phyloP scores from a whole-genome alignment of 768 basidiomycete species.

The Dioszegia hungarica region DNA sequence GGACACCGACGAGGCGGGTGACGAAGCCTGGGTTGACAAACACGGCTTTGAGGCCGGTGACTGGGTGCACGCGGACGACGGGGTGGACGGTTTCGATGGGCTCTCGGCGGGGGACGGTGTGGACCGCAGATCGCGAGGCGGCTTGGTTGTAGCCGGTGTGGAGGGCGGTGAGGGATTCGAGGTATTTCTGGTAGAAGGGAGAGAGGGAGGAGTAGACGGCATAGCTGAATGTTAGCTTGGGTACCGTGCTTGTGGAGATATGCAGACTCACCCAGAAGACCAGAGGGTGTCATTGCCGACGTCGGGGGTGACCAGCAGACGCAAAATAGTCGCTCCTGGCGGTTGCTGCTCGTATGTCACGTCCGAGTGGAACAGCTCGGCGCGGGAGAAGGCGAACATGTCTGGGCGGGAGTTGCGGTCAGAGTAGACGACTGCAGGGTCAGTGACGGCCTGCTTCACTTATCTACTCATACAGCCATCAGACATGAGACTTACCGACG shows the following conservation, averaged over 20 bases:
- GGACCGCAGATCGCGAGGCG: slow-evolving; percentile 66
- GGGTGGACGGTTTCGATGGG: slow-evolving; percentile 59
- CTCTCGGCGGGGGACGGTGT: slow-evolving; percentile 65
- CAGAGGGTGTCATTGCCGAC: slow-evolving; percentile 75
- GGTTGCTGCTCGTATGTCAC: slow-evolving; percentile 66
- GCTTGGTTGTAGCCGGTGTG: slow-evolving; percentile 76
- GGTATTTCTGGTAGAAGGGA: slow-evolving; percentile 66
- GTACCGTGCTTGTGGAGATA: not conserved
- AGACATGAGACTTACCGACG: slow-evolving; percentile 29
- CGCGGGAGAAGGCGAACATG: slow-evolving; percentile 60
- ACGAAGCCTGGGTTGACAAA: slow-evolving; percentile 83
- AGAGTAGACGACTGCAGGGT: slow-evolving; percentile 42
- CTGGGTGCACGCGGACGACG: slow-evolving; percentile 76
- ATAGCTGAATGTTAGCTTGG: slow-evolving; percentile 53
- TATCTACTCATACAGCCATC: not conserved
- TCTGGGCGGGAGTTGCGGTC: slow-evolving; percentile 47
- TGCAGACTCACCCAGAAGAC: slow-evolving; percentile 62
- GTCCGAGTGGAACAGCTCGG: slow-evolving; percentile 79
- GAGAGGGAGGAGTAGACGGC: slow-evolving; percentile 80
- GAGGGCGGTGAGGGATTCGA: slow-evolving; percentile 67
- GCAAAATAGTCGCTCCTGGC: slow-evolving; percentile 70
- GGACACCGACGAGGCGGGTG: slow-evolving; percentile 68
- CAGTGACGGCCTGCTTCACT: not conserved
- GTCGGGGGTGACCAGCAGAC: slow-evolving; percentile 65
- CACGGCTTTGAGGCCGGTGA: slow-evolving; percentile 76